Evolutionary conservation across 345 rosid genomes (phyloP), one percentile per base, ranked within the genome.

Genomic region (Gossypium bickii): DNA sequence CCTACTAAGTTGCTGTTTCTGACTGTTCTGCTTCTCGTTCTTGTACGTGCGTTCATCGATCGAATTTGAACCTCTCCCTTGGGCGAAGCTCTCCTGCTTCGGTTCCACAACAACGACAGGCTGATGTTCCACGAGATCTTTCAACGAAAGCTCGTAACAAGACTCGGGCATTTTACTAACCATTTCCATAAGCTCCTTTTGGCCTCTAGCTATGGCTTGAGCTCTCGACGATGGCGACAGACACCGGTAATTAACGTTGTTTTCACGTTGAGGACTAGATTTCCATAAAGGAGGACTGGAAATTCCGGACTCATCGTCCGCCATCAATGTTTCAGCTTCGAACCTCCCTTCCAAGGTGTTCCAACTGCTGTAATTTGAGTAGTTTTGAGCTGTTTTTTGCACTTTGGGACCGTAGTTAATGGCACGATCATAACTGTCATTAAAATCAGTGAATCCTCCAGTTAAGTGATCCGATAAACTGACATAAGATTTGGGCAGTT

Each of bases 151-250:
- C 80, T 94, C 98, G 77, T 94, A 92, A 76, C 89, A 92, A 15
- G 97, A 86, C 78, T 94, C 98, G 0, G 97, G 92, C 97, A 94
- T 94, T 72, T 72, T 81, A 76, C 87, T 88, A 15, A 92, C 94
- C 97, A 94, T 89, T 25, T 92, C 97, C 98, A 92, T 90, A 48
- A 94, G 93, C 90, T 94, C 98, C 74, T 77, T 83, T 18, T 92
- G 97, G 0, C 98, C 98, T 79, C 89, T 88, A 12, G 89, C 93
- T 12, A 94, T 89, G 1, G 94, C 98, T 67, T 90, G 87, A 17
- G 88, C 82, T 74, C 83, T 92, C 0, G 94, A 90, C 2, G 86
- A 64, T 4, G 98, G 98, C 0, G 98, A 92, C 13, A 94, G 77
- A 48, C 80, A 82, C 56, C 86, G 61, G 78, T 88, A 87, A 75